These are phyloP conservation scores for Letharia columbiana DNA, from an alignment of 495 filamentous ascomycete species.

Conservation along the genomic window DNA sequence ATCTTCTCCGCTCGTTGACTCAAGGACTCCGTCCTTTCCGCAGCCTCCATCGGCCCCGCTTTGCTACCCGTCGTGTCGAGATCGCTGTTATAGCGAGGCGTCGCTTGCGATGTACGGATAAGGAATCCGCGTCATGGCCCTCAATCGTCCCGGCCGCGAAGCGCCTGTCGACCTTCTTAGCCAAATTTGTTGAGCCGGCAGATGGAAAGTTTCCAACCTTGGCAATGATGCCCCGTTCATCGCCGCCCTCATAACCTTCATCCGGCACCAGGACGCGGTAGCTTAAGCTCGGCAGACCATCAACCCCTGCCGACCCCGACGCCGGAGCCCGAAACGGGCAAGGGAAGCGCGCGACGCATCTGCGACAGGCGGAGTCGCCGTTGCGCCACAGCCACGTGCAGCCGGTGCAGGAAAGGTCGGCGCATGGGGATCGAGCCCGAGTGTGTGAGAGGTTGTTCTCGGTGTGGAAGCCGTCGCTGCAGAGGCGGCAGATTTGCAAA, in stretches of 20 bases:
- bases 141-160: too few species aligned
- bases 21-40: too few species aligned
- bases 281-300: neutral
- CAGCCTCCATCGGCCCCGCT: too few species aligned
- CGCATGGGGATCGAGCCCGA: neutral
- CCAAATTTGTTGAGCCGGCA: too few species aligned
- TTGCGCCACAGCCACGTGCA: neutral
- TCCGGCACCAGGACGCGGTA: neutral
- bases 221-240: neutral
- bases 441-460: neutral
- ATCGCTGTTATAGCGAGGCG: too few species aligned
- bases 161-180: too few species aligned
- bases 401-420: neutral
- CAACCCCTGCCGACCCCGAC: too few species aligned
- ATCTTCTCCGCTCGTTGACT: too few species aligned
- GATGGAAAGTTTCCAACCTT: too few species aligned
- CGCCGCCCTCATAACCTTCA: neutral
- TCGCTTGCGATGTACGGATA: too few species aligned
- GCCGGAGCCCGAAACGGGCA: neutral
- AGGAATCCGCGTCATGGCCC: too few species aligned
- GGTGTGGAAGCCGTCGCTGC: neutral
- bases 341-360: neutral
- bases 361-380: neutral
- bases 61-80: too few species aligned
- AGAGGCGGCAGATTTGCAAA: neutral